Evolutionary conservation across 2,329 filamentous ascomycete species (phyloP), one percentile per base, ranked within the genome.

Genomic region (Cordyceps cateniannulata): DNA sequence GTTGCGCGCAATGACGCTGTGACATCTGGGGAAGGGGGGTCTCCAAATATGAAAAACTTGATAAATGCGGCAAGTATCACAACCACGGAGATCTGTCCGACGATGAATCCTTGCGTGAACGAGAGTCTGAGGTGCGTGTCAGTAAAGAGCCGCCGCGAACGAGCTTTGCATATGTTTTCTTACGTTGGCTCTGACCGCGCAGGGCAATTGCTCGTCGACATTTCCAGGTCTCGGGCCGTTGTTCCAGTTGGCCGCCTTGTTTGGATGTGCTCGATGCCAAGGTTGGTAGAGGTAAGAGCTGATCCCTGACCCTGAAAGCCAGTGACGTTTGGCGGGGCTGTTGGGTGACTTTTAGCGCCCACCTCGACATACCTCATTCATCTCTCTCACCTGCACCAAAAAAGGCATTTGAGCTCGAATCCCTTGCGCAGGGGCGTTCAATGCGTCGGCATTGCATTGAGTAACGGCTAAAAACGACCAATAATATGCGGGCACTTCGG

Each of bases 11-110:
- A 79, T 8, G 90, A 82, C 14, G 91, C 90, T 22, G 89, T 90
- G 59, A 88, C 86, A 65, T 96, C 92, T 63, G 91, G 82, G 1
- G 90, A 91, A 1, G 92, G 91, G 5, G 91, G 86, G 71, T 98
- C 95, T 68, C 95, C 95, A 71, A 99, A 98, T 71, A 99, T 98
- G 83, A 99, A 99, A 84, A 97, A 99, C 73, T 96, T 96, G 75
- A 99, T 98, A 76, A 99, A 98, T 66, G 89, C 91, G 65, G 92
- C 93, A 63, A 99, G 85, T 44, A 99, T 82, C 25, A 98, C 79
- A 16, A 96, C 90, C 50, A 99, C 90, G 2, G 92, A 96, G 56
- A 99, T 81, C 74, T 99, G 95, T 54, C 95, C 95, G 35, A 98
- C 81, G 53, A 99, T 85, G 67, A 99, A 88, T 29, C 95, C 95